These are phyloP conservation scores for Zelopaecilomyces penicillatus DNA, from an alignment of 2,329 filamentous ascomycete species.

Conservation along the genomic window DNA sequence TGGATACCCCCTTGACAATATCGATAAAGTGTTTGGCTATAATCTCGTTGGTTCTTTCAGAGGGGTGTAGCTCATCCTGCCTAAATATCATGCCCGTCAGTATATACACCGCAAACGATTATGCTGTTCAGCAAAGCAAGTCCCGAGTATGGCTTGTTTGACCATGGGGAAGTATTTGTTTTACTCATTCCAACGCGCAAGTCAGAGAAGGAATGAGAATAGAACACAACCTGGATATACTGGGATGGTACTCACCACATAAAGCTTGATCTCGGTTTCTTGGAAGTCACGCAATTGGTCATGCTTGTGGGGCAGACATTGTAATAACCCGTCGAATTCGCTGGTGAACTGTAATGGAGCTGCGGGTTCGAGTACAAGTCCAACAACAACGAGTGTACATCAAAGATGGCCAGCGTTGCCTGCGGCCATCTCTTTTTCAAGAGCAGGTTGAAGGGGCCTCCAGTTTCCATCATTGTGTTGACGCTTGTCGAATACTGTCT, in stretches of 20 bases:
- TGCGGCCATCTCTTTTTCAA: constrained; percentile 43
- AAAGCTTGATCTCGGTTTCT: constrained; percentile 42
- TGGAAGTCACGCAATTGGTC: background rate
- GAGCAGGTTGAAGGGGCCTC: constrained; percentile 36
- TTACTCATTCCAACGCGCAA: background rate
- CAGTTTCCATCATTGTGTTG: constrained; percentile 42
- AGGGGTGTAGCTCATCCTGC: constrained; percentile 64
- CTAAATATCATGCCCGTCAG: constrained; percentile 22
- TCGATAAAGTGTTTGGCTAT: constrained; percentile 34
- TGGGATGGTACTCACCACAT: constrained; percentile 46
- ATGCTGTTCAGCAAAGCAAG: background rate
- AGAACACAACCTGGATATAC: no score
- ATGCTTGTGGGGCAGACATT: constrained; percentile 38
- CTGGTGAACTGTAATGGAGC: constrained; percentile 53
- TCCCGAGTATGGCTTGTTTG: background rate
- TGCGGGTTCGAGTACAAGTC: constrained; percentile 57
- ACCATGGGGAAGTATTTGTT: background rate
- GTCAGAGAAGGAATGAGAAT: no score
- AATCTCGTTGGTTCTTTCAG: constrained; percentile 45
- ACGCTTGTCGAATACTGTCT: constrained; percentile 38
- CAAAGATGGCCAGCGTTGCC: constrained; percentile 56
- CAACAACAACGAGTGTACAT: constrained; percentile 55
- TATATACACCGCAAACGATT: background rate
- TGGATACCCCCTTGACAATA: constrained; percentile 30
- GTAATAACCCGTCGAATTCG: constrained; percentile 52